Evolutionary conservation across 2,329 filamentous ascomycete species (phyloP), one percentile per base, ranked within the genome.

Genomic region (Arthrobotrys iridis): DNA sequence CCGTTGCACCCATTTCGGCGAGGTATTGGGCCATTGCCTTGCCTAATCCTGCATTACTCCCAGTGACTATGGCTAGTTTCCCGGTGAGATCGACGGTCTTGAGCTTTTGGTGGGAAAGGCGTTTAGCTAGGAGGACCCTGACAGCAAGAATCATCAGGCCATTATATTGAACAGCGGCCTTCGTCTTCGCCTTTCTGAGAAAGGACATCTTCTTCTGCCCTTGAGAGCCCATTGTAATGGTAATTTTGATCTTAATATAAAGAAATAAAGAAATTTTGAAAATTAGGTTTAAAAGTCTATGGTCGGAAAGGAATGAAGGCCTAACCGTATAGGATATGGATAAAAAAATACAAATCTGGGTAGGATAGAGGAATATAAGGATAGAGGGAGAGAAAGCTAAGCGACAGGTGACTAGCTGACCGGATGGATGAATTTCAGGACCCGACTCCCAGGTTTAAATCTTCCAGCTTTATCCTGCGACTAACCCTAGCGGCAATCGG

Each of bases 51-150:
- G 46, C 58, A 50, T 75, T 75, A 33, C 63, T 68, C 6, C 71
- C 71, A 6, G 71, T 75, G 24, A 75, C 63, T 18, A 75, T 75
- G 15, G 71, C 71, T 28, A 63, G 57, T 43, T 75, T 75, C 10
- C 71, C 71, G 7, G 57, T 68, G 18, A 75, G 63, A 40, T 75
- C 71, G 8, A 48, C 46, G 6, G 48, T 63, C 7, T 68, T 43
- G 15, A 75, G 57, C 20, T 63, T 68, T 28, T 75, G 71, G n/a
- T 18, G n/a, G 13, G 63, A 15, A n/a, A 75, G 63, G 5, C n/a
- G 13, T 24, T 41, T 67, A 11, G 63, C 71, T 3, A 68, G 15
- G 7, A 75, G n/a, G 7, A 63, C 46, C 13, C 30, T 18, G 15
- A 68, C 24, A 13, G 40, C 28, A 3, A 75, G 18, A 8, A 46